These are phyloP conservation scores for Dorcoceras hygrometricum DNA, from an alignment of 257 asterid species.

Conservation along the genomic window DNA sequence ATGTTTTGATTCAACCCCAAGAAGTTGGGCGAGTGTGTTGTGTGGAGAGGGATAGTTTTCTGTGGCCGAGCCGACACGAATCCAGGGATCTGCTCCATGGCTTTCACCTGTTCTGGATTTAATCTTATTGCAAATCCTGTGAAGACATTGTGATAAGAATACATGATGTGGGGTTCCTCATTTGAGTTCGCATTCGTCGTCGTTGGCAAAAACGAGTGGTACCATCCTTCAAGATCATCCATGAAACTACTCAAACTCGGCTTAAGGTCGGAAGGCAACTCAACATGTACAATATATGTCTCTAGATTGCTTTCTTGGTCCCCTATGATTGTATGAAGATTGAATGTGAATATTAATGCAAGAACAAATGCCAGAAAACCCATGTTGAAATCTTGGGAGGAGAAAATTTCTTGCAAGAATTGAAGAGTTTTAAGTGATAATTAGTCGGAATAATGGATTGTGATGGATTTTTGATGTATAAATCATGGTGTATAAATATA, in stretches of 20 bases:
- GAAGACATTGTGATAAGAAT: slow-evolving; percentile 42
- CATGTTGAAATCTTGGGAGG: slow-evolving; percentile 15
- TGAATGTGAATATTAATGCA: slow-evolving; percentile 11
- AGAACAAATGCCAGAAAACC: slow-evolving; percentile 15
- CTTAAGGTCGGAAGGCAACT: slow-evolving; percentile 18
- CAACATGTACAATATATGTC: slow-evolving; percentile 37
- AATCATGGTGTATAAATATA: no score
- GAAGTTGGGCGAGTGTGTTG: slow-evolving; percentile 54
- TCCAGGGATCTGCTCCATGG: slow-evolving; percentile 31
- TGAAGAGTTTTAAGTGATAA: no score
- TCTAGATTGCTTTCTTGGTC: slow-evolving; percentile 17
- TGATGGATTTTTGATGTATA: no score
- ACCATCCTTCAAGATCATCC: slow-evolving; percentile 32
- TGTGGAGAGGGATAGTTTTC: slow-evolving; percentile 25
- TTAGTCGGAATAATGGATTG: no score
- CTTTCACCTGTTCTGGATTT: slow-evolving; percentile 25
- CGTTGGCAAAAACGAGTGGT: slow-evolving; percentile 38
- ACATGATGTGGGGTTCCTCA: slow-evolving; percentile 27
- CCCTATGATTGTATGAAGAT: slow-evolving; percentile 7
- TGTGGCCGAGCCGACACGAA: slow-evolving; percentile 36
- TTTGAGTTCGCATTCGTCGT: neutral
- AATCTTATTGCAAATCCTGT: slow-evolving; percentile 35
- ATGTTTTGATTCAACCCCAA: slow-evolving; percentile 44
- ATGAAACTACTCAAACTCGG: neutral
- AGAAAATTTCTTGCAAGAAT: no score